Base-by-base conservation (phyloP, 495 filamentous ascomycete species). In the Lichenothelia convexa region DNA sequence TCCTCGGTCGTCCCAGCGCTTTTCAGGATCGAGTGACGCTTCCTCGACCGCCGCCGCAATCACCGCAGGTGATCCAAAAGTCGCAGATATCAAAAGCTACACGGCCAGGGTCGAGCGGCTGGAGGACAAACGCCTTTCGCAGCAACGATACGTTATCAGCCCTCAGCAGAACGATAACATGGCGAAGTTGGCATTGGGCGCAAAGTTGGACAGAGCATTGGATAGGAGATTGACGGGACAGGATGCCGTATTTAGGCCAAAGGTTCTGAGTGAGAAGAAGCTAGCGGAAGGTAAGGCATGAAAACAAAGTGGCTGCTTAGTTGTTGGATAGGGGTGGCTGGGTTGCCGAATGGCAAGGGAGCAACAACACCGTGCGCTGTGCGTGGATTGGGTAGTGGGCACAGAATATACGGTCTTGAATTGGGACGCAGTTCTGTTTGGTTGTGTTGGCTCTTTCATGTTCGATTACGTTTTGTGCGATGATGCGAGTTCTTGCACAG, bases 161-260 rank as follows among this genome's bases (percentile, higher is more conserved):
- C 64, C 71, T 24, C 74, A 92, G 58, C 93, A 95, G 67, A 73
- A 64, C 34, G 81, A 80, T 43, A 79, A 80, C 54, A 57, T 93
- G 49, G 80, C 75, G 58, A 92, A 93, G 59, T 63, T 95, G 39
- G 87, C 87, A 20, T 67, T 95, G 29, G 79, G 85, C 30, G 87
- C 89, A 26, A 95, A 94, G 60, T 68, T 95, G 27, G 89, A 97
- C 53, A 75, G 89, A 26, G 89, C 89, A 9, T 71, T 97, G 24
- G 80, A 73, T 37, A 65, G 89, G 47, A 71, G 89, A 46, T 91
- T 95, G 85, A 77, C 68, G 18, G 56, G 78, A 47, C 89, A 97
- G 54, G 89, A 97, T 56, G 91, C 89, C 31, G 73, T 80, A 39
- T 87, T 91, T 42, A 63, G 67, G 46, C 61, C 63, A 5, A 62